Percentiles rank a stretch among this genome's conserved stretches.
Conservation (phyloP, 1,284 basidiomycete genomes). For the Wallemia ichthyophaga region DNA sequence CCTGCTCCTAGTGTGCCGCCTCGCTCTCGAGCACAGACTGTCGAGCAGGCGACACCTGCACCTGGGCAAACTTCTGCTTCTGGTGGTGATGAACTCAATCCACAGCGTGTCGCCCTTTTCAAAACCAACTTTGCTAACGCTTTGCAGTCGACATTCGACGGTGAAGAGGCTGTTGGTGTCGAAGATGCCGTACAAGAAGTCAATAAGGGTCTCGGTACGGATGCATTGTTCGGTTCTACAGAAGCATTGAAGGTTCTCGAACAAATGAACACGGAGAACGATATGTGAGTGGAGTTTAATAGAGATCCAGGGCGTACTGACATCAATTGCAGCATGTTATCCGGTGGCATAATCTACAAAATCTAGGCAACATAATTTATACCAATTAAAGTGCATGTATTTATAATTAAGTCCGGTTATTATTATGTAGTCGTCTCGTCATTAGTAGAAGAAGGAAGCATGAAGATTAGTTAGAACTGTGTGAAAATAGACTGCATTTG, state of each 20-base stretch:
- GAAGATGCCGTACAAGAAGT: conserved; percentile 38
- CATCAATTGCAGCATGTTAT: neutral
- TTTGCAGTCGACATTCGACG: conserved; percentile 30
- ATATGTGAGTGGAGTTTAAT: conserved; percentile 23
- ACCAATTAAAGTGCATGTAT: neutral
- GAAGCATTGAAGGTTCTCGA: conserved; percentile 49
- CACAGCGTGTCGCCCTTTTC: conserved; percentile 24
- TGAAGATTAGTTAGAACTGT: too few species aligned
- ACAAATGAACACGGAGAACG: conserved; percentile 49
- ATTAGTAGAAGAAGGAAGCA: too few species aligned
- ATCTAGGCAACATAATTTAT: neutral
- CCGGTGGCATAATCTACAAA: neutral
- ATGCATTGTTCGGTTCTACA: conserved; percentile 38
- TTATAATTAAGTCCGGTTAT: neutral
- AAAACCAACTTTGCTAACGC: conserved; percentile 36
- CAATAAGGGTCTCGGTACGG: conserved; percentile 41
- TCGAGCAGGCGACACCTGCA: too few species aligned
- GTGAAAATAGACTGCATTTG: too few species aligned
- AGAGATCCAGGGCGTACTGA: neutral
- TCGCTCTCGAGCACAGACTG: neutral
- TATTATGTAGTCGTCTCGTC: neutral
- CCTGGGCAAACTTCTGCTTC: neutral
- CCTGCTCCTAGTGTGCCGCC: neutral
- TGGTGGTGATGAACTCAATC: neutral
- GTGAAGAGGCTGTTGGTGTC: conserved; percentile 40